phyloP scores from a whole-genome alignment of 805 yeast species.

The Metschnikowia santaceciliae region DNA sequence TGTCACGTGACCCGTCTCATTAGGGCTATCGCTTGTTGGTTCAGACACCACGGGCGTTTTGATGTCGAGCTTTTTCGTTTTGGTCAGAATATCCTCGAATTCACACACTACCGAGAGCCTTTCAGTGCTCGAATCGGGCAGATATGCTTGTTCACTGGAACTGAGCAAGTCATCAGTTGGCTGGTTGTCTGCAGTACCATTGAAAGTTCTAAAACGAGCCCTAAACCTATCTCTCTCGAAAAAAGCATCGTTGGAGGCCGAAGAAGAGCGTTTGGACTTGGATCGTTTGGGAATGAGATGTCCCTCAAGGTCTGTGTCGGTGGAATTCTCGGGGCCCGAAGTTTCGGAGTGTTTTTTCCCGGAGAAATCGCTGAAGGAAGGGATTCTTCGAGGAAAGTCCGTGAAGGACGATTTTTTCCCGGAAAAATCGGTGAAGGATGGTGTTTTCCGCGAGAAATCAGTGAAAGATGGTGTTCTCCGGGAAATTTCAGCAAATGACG shows the following conservation, averaged over 20 bases:
- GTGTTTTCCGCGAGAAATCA: not conserved
- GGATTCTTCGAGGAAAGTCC: not conserved
- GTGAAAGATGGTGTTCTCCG: not conserved
- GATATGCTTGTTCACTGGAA: not conserved
- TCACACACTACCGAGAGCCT: slow-evolving; percentile 21
- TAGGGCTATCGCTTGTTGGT: not conserved
- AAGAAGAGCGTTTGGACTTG: slow-evolving; percentile 32
- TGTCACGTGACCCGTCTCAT: not conserved
- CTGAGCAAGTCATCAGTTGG: slow-evolving; percentile 4
- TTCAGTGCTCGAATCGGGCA: not conserved
- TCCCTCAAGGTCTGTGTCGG: not conserved
- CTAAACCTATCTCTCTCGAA: slow-evolving; percentile 41
- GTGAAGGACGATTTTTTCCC: not conserved
- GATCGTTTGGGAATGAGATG: not conserved
- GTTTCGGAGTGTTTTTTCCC: not conserved
- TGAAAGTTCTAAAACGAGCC: slow-evolving; percentile 35
- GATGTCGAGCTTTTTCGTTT: slow-evolving; percentile 34
- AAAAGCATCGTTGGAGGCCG: slow-evolving; percentile 36
- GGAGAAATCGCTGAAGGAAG: not conserved
- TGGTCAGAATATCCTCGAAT: slow-evolving; percentile 33
- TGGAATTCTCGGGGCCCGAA: not conserved
- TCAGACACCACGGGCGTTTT: not conserved
- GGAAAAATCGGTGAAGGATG: not conserved
- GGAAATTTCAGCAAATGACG: not conserved
- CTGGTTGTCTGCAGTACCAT: slow-evolving; percentile 10